These are phyloP conservation scores for Lithospermum erythrorhizon DNA, from an alignment of 257 asterid genomes.

Conservation along the genomic window DNA sequence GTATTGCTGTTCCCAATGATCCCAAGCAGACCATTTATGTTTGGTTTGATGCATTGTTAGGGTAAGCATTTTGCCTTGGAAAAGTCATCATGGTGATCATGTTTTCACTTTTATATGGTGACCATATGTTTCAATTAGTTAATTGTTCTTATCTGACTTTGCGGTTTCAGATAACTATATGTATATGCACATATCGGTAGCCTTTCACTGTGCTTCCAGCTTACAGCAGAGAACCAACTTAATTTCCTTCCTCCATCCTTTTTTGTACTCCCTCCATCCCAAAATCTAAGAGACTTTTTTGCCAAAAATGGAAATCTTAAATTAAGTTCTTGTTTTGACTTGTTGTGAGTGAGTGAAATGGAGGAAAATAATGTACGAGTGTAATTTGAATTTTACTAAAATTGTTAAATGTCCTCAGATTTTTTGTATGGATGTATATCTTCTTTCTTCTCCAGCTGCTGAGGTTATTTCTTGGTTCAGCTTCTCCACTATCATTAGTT, in stretches of 20 bases:
- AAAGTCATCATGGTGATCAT: constrained; percentile 7
- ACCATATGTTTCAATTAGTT: neutral
- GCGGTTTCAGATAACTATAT: neutral
- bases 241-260: too few relatives aligned
- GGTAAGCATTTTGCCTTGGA: constrained; percentile 42
- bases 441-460: neutral
- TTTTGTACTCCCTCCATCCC: too few relatives aligned
- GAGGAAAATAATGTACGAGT: too few relatives aligned
- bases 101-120: constrained; percentile 3
- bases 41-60: constrained; percentile 98
- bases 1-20: constrained; percentile 81
- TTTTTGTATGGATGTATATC: too few relatives aligned
- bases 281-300: too few relatives aligned
- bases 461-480: neutral
- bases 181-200: neutral
- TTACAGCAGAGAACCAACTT: too few relatives aligned
- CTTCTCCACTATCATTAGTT: neutral
- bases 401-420: too few relatives aligned
- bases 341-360: too few relatives aligned
- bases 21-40: constrained; percentile 82
- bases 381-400: too few relatives aligned
- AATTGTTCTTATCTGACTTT: neutral
- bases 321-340: too few relatives aligned
- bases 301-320: too few relatives aligned
- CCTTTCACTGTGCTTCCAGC: too few relatives aligned